Conservation (phyloP, 768 basidiomycete species). For the Kwoniella sp. region DNA sequence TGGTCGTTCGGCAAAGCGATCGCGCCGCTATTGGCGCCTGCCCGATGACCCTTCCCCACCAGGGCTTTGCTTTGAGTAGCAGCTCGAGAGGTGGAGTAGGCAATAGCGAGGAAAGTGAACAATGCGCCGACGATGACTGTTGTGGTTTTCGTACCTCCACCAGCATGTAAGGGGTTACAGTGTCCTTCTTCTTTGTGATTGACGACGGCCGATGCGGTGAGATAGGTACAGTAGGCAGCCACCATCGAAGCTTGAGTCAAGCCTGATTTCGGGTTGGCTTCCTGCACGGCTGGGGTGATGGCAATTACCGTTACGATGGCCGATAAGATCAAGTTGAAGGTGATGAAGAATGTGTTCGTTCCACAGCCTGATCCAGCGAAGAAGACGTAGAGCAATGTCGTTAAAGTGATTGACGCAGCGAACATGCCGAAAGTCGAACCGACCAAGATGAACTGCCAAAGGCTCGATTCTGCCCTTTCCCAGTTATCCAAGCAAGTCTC, state of each 20-base stretch:
- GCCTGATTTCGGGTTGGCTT: constrained; percentile 88
- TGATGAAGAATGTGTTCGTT: constrained; percentile 96
- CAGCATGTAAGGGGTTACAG: constrained; percentile 85
- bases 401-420: constrained; percentile 76
- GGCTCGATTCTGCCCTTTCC: constrained; percentile 80
- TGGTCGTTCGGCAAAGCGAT: constrained; percentile 67
- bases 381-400: constrained; percentile 84
- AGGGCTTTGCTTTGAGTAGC: constrained; percentile 93
- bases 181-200: constrained; percentile 73
- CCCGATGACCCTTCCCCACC: constrained; percentile 68
- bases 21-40: constrained; percentile 45
- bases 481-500: constrained; percentile 95
- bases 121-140: constrained; percentile 85
- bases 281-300: constrained; percentile 83
- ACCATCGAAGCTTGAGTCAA: constrained; percentile 96
- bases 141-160: constrained; percentile 71
- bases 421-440: constrained; percentile 91
- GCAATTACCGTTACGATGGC: constrained; percentile 78
- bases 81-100: constrained; percentile 93
- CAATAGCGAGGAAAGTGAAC: constrained; percentile 97
- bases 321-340: constrained; percentile 82
- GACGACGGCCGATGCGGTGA: constrained; percentile 87
- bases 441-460: constrained; percentile 96
- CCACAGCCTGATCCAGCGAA: constrained; percentile 85
- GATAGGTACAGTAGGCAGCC: constrained; percentile 95